These are phyloP conservation scores for Sutorius australiensis DNA, from an alignment of 768 basidiomycete species.

Conservation along the genomic window DNA sequence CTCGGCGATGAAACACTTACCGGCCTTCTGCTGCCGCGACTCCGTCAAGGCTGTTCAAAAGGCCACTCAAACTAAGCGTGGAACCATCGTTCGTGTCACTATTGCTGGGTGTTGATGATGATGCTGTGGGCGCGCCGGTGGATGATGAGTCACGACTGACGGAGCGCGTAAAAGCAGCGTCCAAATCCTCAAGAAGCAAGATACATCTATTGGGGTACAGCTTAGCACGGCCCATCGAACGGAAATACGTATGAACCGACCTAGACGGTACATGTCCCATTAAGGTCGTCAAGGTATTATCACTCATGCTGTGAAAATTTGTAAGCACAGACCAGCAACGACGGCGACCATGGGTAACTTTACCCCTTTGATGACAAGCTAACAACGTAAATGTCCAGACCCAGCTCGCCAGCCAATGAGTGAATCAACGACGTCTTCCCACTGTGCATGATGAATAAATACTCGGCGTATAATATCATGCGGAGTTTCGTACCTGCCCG, in stretches of 20 bases:
- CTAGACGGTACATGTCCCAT: constrained; percentile 87
- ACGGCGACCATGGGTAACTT: constrained; percentile 17
- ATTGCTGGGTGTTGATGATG: constrained; percentile 39
- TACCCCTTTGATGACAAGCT: constrained; percentile 86
- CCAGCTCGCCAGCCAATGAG: constrained; percentile 79
- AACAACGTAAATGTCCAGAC: constrained; percentile 89
- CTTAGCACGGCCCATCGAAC: constrained; percentile 14
- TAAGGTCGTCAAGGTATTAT: constrained; percentile 80
- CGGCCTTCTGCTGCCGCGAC: constrained; percentile 84
- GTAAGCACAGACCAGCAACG: constrained; percentile 8
- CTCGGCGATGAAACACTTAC: constrained; percentile 40
- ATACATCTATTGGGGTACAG: constrained; percentile 59
- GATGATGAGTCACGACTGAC: constrained; percentile 79
- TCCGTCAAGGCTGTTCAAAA: constrained; percentile 83
- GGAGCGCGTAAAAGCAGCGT: constrained; percentile 86
- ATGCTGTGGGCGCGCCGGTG: constrained; percentile 63
- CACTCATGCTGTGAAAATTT: constrained; percentile 65
- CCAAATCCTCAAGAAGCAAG: constrained; percentile 89
- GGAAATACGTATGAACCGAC: constrained; percentile 34
- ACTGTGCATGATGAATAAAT: constrained; percentile 37
- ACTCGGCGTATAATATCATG: neutral
- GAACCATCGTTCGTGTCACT: constrained; percentile 66
- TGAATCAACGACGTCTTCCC: constrained; percentile 87
- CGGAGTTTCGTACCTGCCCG: constrained; percentile 57
- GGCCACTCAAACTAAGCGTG: constrained; percentile 79